These are phyloP conservation scores for Pseudevernia furfuracea DNA, from an alignment of 495 filamentous ascomycete genomes.

Conservation along the genomic window DNA sequence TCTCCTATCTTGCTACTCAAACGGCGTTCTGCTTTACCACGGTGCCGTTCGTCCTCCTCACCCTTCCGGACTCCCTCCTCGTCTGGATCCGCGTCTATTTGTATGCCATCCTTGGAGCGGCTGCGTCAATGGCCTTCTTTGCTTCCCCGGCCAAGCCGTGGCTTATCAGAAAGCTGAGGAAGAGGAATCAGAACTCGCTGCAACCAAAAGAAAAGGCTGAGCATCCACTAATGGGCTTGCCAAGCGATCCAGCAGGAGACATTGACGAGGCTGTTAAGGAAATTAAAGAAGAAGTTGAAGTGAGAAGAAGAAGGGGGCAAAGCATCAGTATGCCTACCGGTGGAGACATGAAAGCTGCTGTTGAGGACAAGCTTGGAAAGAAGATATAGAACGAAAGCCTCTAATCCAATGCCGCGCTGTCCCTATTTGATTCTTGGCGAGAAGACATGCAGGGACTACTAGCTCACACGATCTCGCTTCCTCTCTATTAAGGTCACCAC, in stretches of 20 bases:
- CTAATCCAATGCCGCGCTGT: not conserved
- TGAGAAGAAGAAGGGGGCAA: constrained; percentile 48
- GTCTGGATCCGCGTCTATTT: constrained; percentile 87
- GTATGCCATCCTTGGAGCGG: constrained; percentile 67
- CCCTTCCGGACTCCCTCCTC: constrained; percentile 53
- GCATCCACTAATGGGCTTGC: constrained; percentile 66
- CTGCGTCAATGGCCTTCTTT: constrained; percentile 62
- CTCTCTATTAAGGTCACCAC: not conserved
- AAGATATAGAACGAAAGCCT: constrained; percentile 20
- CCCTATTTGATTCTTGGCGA: not conserved
- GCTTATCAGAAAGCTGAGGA: constrained; percentile 52
- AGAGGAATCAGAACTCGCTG: constrained; percentile 38
- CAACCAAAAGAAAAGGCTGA: constrained; percentile 27
- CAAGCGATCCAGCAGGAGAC: constrained; percentile 66
- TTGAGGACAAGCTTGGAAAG: constrained; percentile 42
- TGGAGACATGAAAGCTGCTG: constrained; percentile 39
- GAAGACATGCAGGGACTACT: not conserved
- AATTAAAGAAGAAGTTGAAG: constrained; percentile 61
- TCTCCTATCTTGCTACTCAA: constrained; percentile 75
- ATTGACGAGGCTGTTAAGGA: constrained; percentile 73
- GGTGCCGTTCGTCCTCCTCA: constrained; percentile 75
- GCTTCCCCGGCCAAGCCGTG: constrained; percentile 63
- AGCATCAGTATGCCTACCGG: constrained; percentile 41
- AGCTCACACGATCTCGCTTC: not conserved
- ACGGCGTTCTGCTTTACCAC: constrained; percentile 72